These are phyloP conservation scores for Penicillium sp. DNA, from an alignment of 2,329 filamentous ascomycete genomes.

Conservation along the genomic window DNA sequence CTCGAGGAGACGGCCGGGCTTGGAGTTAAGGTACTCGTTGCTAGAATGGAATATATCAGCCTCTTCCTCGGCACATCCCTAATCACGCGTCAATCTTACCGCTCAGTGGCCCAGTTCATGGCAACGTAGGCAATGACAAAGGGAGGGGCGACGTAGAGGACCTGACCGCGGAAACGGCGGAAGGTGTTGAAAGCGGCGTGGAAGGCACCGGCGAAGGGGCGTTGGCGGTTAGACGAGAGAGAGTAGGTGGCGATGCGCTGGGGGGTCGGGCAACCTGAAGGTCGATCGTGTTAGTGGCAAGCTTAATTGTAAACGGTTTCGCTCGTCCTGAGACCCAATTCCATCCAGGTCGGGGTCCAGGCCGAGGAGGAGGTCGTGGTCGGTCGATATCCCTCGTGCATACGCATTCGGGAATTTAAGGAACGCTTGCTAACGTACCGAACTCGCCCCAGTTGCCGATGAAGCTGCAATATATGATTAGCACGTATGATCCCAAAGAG, in stretches of 20 bases:
- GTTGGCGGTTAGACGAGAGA: constrained; percentile 81
- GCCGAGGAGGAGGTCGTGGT: not conserved
- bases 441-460: constrained; percentile 70
- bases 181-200: constrained; percentile 92
- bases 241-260: constrained; percentile 65
- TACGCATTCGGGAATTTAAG: constrained; percentile 14
- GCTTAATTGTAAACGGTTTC: not conserved
- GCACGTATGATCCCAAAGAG: constrained; percentile 1
- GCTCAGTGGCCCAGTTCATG: constrained; percentile 87
- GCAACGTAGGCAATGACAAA: constrained; percentile 71
- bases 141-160: constrained; percentile 82
- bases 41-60: constrained; percentile 27
- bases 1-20: constrained; percentile 41
- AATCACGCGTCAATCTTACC: constrained; percentile 53
- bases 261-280: constrained; percentile 34
- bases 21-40: constrained; percentile 50
- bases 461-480: constrained; percentile 51
- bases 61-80: not conserved
- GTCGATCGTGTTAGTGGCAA: not conserved
- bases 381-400: constrained; percentile 1
- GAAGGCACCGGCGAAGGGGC: constrained; percentile 70
- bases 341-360: not conserved
- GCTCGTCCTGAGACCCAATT: not conserved
- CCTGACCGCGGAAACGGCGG: constrained; percentile 77
- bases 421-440: constrained; percentile 54